phyloP scores from a whole-genome alignment of 805 yeast genomes.

The Ogataea ramenticola region DNA sequence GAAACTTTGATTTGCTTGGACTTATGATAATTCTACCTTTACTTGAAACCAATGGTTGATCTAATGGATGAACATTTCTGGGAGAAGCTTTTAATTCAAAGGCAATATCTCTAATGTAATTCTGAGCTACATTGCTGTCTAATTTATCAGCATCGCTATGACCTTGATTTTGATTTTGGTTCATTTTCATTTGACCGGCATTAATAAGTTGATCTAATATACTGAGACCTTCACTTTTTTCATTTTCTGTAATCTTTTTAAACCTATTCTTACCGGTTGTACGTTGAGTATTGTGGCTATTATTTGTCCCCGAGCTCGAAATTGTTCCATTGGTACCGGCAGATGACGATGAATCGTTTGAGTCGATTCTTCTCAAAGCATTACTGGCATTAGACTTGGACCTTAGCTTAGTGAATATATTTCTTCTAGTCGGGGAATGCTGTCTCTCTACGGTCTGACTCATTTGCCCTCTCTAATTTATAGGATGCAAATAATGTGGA shows the following conservation, averaged over 20 bases:
- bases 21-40: background rate
- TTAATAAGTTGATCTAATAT: background rate
- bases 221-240: background rate
- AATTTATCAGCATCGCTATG: background rate
- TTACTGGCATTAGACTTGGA: background rate
- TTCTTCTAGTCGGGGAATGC: background rate
- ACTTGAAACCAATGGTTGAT: slow-evolving; percentile 14
- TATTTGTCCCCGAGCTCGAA: background rate
- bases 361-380: background rate
- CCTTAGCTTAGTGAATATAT: background rate
- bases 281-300: background rate
- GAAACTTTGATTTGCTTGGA: background rate
- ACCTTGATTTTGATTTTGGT: background rate
- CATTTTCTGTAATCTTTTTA: background rate
- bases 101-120: slow-evolving; percentile 18
- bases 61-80: slow-evolving; percentile 23
- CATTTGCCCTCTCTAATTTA: too few relatives aligned
- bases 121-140: too few relatives aligned
- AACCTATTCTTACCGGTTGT: background rate
- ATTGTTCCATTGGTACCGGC: background rate
- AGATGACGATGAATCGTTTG: background rate
- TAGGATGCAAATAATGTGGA: too few relatives aligned
- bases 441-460: background rate
- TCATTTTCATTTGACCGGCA: background rate
- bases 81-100: slow-evolving; percentile 16